A percentile compares a stretch with the other conserved stretches of the same genome.
These are phyloP conservation scores for Ophiostoma tasmaniense DNA, from an alignment of 2,329 filamentous ascomycete species.

Conservation along the genomic window DNA sequence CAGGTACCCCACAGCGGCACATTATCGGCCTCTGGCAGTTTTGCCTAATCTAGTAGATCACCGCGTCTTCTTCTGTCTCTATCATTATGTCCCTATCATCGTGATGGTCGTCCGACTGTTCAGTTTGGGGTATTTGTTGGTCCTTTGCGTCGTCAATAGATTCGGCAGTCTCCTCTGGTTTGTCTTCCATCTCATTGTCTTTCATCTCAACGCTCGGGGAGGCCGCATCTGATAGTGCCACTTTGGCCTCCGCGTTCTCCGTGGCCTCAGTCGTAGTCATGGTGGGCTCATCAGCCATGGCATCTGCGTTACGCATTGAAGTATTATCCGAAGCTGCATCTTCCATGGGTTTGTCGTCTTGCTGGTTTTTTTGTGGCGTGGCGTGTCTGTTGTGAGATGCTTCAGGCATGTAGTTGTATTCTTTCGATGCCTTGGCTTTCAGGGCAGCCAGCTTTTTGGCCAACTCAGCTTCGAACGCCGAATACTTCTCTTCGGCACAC, in stretches of 20 bases:
- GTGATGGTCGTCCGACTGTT: slow-evolving; percentile 29
- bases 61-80: slow-evolving; percentile 79
- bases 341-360: neutral
- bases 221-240: too few species aligned
- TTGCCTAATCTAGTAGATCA: slow-evolving; percentile 59
- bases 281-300: slow-evolving; percentile 1
- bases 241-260: slow-evolving; percentile 22
- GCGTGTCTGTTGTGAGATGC: neutral
- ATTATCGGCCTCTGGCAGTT: neutral
- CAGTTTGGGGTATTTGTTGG: neutral
- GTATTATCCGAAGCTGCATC: neutral
- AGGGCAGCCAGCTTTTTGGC: neutral
- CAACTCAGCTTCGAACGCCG: neutral
- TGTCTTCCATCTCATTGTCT: slow-evolving; percentile 21
- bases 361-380: neutral
- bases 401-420: neutral
- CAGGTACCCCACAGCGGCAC: neutral
- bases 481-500: neutral
- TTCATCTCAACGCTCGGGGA: neutral
- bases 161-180: slow-evolving; percentile 12
- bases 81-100: slow-evolving; percentile 72
- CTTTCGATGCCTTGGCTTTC: neutral
- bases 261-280: neutral
- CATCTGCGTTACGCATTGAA: neutral
- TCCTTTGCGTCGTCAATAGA: slow-evolving; percentile 12